Conservation (phyloP, 257 asterid genomes). For the Solanum gandarillasii region DNA sequence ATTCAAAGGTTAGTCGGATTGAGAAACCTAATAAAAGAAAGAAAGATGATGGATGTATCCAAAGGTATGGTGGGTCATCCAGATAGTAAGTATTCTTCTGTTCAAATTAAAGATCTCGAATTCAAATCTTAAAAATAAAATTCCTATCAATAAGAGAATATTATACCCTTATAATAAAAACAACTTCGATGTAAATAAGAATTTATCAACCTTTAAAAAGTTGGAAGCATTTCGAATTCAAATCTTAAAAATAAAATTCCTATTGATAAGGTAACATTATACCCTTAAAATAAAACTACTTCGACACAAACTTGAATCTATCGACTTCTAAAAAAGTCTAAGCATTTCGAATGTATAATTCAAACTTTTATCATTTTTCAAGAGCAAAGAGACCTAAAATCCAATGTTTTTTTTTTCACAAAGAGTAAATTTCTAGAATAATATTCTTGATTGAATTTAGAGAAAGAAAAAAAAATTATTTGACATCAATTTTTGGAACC, state of each 20-base stretch:
- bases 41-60: background rate
- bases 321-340: background rate
- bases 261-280: background rate
- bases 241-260: background rate
- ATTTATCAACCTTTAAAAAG: background rate
- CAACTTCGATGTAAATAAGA: background rate
- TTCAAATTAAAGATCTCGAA: background rate
- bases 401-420: background rate
- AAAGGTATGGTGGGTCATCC: background rate
- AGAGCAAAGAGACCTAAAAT: background rate
- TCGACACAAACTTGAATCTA: background rate
- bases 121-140: background rate
- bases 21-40: background rate
- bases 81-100: background rate
- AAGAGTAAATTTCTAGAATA: background rate
- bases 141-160: background rate
- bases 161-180: background rate
- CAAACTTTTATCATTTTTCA: background rate
- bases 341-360: background rate
- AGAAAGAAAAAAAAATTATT: background rate
- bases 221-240: background rate
- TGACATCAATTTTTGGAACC: background rate
- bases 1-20: background rate
- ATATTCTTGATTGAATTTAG: background rate
- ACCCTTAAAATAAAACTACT: background rate